Evolutionary conservation across 1,139 yeast species (phyloP).

Genomic region (Saccharomyces hybrid): DNA sequence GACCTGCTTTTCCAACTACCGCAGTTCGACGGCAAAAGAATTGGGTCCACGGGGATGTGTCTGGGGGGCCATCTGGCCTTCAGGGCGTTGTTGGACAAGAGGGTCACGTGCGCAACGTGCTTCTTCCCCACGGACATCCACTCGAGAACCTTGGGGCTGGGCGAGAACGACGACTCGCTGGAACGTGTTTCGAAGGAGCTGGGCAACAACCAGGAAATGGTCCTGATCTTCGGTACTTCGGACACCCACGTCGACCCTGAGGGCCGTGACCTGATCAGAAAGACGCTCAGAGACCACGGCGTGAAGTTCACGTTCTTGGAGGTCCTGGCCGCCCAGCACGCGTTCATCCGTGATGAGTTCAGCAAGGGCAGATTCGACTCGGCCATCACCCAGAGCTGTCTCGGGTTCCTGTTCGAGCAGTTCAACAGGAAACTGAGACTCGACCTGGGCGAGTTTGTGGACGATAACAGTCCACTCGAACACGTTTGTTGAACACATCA

Average conservation of each 20-base stretch:
- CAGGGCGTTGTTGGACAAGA: slow-evolving; percentile 59
- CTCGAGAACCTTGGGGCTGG: slow-evolving; percentile 52
- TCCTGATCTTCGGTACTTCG: slow-evolving; percentile 68
- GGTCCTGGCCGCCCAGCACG: slow-evolving; percentile 74
- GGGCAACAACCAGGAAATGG: slow-evolving; percentile 44
- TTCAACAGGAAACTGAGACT: slow-evolving; percentile 61
- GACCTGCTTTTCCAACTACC: slow-evolving; percentile 51
- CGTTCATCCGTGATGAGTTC: slow-evolving; percentile 70
- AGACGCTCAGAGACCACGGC: slow-evolving; percentile 49
- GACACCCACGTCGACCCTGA: slow-evolving; percentile 77
- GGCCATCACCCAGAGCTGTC: slow-evolving; percentile 60
- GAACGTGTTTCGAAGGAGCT: slow-evolving; percentile 44
- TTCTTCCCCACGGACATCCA: slow-evolving; percentile 82
- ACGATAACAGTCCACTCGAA: slow-evolving; percentile 43
- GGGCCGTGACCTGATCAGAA: slow-evolving; percentile 67
- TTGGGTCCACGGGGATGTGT: slow-evolving; percentile 85
- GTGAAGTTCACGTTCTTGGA: slow-evolving; percentile 67
- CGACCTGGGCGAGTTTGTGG: slow-evolving; percentile 59
- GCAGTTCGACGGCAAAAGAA: slow-evolving; percentile 57
- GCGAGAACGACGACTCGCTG: slow-evolving; percentile 57
- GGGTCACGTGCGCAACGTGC: slow-evolving; percentile 63
- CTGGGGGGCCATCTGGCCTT: slow-evolving; percentile 80
- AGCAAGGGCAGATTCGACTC: slow-evolving; percentile 78
- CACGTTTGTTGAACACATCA: slow-evolving; percentile 50
- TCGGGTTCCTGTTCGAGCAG: slow-evolving; percentile 60